Evolutionary conservation across 805 yeast species (phyloP).

Genomic region (Clavispora asparagi): DNA sequence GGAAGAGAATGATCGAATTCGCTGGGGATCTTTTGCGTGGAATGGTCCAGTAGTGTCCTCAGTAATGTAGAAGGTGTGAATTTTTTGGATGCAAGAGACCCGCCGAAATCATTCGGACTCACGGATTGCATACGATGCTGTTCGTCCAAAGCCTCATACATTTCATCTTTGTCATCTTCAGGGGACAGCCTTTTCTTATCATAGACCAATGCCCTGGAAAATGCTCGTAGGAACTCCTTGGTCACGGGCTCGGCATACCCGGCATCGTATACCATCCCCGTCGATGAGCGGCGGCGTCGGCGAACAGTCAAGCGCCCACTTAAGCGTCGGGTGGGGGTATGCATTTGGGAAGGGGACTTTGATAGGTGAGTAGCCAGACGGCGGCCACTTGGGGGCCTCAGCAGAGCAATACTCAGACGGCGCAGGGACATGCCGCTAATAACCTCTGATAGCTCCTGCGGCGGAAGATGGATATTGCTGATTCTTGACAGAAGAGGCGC

Average conservation of each 20-base stretch:
- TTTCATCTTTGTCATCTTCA: constrained; percentile 4
- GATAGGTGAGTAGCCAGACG: background rate
- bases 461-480: constrained; percentile 17
- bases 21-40: background rate
- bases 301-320: constrained; percentile 11
- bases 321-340: constrained; percentile 10
- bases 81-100: constrained; percentile 13
- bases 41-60: constrained; percentile 18
- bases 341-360: constrained; percentile 2
- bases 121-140: constrained; percentile 7
- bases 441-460: constrained; percentile 17
- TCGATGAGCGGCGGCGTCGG: constrained; percentile 14
- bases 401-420: background rate
- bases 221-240: constrained; percentile 29
- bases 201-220: constrained; percentile 25
- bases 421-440: constrained; percentile 9
- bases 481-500: constrained; percentile 9
- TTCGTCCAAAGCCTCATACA: constrained; percentile 7
- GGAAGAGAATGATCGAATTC: background rate
- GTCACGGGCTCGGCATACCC: constrained; percentile 34
- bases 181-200: constrained; percentile 6
- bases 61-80: background rate
- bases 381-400: background rate
- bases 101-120: constrained; percentile 19
- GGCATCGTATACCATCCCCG: constrained; percentile 20